Conservation (phyloP, 495 filamentous ascomycete species). For the Aspergillus conjunctus region DNA sequence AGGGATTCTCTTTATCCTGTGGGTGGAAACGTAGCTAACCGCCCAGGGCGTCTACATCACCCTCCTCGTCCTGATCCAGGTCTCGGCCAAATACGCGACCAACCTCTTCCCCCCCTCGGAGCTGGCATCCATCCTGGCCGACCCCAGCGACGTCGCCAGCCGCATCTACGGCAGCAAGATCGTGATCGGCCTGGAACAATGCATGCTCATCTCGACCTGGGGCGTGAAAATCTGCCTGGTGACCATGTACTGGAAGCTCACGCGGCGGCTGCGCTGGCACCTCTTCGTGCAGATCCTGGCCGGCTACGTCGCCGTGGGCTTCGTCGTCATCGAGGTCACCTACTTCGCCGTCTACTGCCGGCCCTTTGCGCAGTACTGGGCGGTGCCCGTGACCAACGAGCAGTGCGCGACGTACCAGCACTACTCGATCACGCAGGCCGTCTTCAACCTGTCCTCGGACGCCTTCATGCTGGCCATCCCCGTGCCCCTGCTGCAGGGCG, state of each 20-base stretch:
- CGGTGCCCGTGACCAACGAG: constrained; percentile 43
- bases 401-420: constrained; percentile 43
- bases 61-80: constrained; percentile 57
- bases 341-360: constrained; percentile 67
- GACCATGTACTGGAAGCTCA: constrained; percentile 50
- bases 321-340: constrained; percentile 61
- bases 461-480: constrained; percentile 62
- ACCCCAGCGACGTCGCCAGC: constrained; percentile 43
- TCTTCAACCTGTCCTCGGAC: constrained; percentile 69
- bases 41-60: constrained; percentile 50
- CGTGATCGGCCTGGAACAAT: constrained; percentile 55
- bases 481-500: constrained; percentile 58
- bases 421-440: constrained; percentile 66
- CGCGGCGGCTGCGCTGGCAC: constrained; percentile 38
- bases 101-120: constrained; percentile 61
- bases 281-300: constrained; percentile 55
- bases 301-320: constrained; percentile 55
- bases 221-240: constrained; percentile 55
- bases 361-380: constrained; percentile 65
- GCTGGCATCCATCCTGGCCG: constrained; percentile 45
- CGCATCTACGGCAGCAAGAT: constrained; percentile 54
- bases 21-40: constrained; percentile 1
- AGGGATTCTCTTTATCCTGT: no score
- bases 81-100: constrained; percentile 55
- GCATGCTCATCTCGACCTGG: constrained; percentile 55